Conservation (phyloP, 345 rosid genomes). For the Rubroshorea leprosula region DNA sequence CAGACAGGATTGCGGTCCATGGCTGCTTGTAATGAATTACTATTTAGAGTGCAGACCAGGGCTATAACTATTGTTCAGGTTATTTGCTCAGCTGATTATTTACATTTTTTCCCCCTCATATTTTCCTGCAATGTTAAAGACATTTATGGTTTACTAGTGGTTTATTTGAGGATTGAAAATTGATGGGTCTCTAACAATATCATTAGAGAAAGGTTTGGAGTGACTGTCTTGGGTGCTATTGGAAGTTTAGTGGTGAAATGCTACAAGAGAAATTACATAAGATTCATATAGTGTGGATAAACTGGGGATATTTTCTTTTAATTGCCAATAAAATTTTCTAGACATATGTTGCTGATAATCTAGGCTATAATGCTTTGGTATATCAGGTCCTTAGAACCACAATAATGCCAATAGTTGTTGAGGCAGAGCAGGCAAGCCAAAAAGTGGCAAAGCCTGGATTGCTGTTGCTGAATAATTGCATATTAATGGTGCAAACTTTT, state of each 20-base stretch:
- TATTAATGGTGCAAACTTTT: conserved; percentile 2
- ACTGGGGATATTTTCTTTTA: too few relatives aligned
- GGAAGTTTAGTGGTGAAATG: too few relatives aligned
- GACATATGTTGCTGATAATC: too few relatives aligned
- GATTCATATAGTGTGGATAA: too few relatives aligned
- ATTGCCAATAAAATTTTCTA: neutral
- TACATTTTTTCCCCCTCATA: conserved; percentile 10
- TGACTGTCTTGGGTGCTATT: too few relatives aligned
- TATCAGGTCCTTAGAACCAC: neutral
- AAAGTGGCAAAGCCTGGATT: neutral
- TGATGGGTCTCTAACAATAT: too few relatives aligned
- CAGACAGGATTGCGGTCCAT: conserved; percentile 57
- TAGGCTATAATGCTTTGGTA: neutral
- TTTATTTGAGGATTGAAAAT: too few relatives aligned
- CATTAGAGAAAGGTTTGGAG: too few relatives aligned
- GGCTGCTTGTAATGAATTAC: conserved; percentile 42
- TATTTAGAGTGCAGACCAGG: conserved; percentile 23
- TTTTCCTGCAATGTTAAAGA: conserved; percentile 16
- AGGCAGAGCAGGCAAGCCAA: neutral
- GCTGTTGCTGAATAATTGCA: too few relatives aligned
- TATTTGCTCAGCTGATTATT: conserved; percentile 4
- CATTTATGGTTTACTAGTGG: too few relatives aligned
- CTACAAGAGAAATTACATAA: too few relatives aligned
- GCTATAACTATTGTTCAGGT: conserved; percentile 68
- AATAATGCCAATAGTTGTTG: neutral